Evolutionary conservation across 2,329 filamentous ascomycete species (phyloP).

Genomic region (Aspergillus sp.): DNA sequence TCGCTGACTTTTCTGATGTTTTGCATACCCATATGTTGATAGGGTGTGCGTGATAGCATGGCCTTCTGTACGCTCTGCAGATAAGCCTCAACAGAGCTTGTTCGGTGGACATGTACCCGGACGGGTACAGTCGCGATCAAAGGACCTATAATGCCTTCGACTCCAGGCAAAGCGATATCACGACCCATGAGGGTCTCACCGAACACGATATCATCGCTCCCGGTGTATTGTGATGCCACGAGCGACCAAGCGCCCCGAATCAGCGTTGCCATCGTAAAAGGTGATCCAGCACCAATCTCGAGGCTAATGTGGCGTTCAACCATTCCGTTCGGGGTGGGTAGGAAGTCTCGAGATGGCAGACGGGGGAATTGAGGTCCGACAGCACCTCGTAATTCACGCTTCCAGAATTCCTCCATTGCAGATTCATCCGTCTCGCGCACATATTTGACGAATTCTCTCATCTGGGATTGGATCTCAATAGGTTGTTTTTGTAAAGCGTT

Average conservation of each 20-base stretch:
- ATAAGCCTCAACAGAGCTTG: constrained; percentile 28
- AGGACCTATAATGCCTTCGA: constrained; percentile 51
- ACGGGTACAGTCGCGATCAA: constrained; percentile 51
- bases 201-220: constrained; percentile 49
- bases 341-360: constrained; percentile 49
- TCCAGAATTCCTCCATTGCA: constrained; percentile 50
- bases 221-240: constrained; percentile 46
- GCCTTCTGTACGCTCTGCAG: constrained; percentile 32
- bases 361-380: constrained; percentile 51
- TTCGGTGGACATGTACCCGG: constrained; percentile 39
- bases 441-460: constrained; percentile 52
- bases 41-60: constrained; percentile 40
- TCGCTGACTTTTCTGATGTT: constrained; percentile 46
- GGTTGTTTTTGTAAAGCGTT: constrained; percentile 24
- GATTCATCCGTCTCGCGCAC: constrained; percentile 44
- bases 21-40: constrained; percentile 52
- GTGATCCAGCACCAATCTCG: constrained; percentile 20
- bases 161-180: constrained; percentile 44
- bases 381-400: constrained; percentile 44
- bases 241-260: constrained; percentile 52
- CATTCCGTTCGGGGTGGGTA: constrained; percentile 45
- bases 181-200: constrained; percentile 53
- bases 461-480: constrained; percentile 25
- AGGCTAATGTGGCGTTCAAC: constrained; percentile 44
- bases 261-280: constrained; percentile 48